Percentiles rank a stretch among this genome's conserved stretches.
phyloP scores from a whole-genome alignment of 179 eudicot species.

The Spinacia oleracea region DNA sequence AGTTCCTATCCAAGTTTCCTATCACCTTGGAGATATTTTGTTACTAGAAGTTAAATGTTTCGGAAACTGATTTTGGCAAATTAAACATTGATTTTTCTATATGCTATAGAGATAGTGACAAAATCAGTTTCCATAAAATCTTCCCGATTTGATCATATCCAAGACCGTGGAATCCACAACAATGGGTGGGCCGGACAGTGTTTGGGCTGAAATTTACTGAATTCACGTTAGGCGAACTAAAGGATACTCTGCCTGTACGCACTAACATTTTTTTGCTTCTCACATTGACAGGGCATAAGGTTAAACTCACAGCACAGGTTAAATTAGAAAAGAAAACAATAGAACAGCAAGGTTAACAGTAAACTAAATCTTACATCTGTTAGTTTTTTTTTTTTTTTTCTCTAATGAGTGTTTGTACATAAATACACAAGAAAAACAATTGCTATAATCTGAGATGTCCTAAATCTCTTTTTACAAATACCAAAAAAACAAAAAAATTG shows the following conservation, averaged over 20 bases:
- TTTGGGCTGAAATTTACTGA: no score
- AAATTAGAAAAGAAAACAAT: background rate
- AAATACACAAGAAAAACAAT: constrained; percentile 15
- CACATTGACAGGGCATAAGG: background rate
- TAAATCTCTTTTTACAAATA: background rate
- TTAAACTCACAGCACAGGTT: background rate
- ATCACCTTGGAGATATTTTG: constrained; percentile 21
- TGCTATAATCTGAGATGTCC: background rate
- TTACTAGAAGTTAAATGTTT: constrained; percentile 7
- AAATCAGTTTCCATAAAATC: no score
- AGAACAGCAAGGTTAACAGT: background rate
- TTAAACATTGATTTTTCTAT: constrained; percentile 16
- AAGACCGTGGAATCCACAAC: no score
- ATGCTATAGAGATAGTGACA: no score
- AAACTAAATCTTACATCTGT: constrained; percentile 1
- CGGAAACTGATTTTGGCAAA: background rate
- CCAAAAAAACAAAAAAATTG: background rate
- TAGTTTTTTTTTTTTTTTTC: background rate
- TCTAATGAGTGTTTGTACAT: constrained; percentile 5
- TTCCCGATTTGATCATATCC: no score
- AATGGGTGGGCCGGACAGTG: no score
- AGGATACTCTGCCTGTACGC: no score
- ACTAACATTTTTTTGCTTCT: background rate
- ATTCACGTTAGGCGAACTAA: background rate
- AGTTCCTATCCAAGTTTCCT: background rate